Conservation (phyloP, 257 asterid genomes). For the Lavandula angustifolia region DNA sequence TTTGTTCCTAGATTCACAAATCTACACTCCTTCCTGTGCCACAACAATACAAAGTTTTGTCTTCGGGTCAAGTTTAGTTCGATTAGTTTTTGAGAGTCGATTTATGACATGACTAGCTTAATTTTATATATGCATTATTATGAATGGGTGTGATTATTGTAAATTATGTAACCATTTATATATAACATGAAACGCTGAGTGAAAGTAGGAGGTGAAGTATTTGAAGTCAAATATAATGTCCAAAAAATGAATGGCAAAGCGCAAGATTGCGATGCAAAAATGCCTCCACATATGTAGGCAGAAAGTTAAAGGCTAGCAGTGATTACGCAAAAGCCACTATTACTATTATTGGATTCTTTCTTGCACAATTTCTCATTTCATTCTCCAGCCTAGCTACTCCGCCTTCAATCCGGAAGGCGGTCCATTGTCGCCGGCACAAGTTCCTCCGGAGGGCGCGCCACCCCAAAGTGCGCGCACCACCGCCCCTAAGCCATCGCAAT, state of each 20-base stretch:
- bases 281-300: slow-evolving; percentile 25
- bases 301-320: slow-evolving; percentile 9
- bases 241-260: slow-evolving; percentile 26
- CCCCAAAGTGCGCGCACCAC: slow-evolving; percentile 58
- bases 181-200: too few relatives aligned
- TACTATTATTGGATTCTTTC: slow-evolving; percentile 14
- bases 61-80: too few relatives aligned
- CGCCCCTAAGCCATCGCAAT: slow-evolving; percentile 24
- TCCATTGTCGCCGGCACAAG: slow-evolving; percentile 14
- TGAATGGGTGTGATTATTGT: too few relatives aligned
- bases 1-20: too few relatives aligned
- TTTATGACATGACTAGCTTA: too few relatives aligned
- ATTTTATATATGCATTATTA: too few relatives aligned
- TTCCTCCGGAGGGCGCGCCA: slow-evolving; percentile 39
- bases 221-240: neutral
- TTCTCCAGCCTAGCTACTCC: slow-evolving; percentile 33
- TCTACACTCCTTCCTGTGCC: too few relatives aligned
- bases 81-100: too few relatives aligned
- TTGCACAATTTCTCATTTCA: slow-evolving; percentile 29
- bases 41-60: too few relatives aligned
- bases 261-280: slow-evolving; percentile 33
- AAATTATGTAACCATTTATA: too few relatives aligned
- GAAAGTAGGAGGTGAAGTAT: neutral
- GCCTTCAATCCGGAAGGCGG: slow-evolving; percentile 31
- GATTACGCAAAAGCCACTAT: neutral